Base-by-base conservation (phyloP, 257 asterid species). In the Thymus mandschuricus region DNA sequence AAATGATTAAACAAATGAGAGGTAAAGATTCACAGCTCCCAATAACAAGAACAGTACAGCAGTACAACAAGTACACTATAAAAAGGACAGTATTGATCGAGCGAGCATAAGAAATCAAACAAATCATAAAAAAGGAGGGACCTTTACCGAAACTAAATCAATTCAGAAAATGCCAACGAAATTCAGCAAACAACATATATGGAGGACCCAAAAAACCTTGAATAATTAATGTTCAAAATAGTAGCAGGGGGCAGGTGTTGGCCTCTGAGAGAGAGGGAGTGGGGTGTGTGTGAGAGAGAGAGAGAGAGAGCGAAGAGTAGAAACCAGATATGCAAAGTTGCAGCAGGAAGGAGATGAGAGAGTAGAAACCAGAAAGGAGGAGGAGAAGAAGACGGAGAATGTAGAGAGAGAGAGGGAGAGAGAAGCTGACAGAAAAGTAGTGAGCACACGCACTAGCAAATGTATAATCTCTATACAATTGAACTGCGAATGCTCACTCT, bases 401-500 rank as follows among this genome's bases (percentile, higher is more conserved):
- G 6, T 15, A 56, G 5, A 34, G 33, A 30, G 21, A 21, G 21
- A 21, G 21, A 21, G 45, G n/a, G 46, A 60, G 66, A 58, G 50
- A 70, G 78, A 75, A 74, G 72, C 67, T 77, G 88, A 84, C 86
- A 79, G 86, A 77, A 78, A 60, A 74, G 76, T 46, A 79, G 86
- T 81, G 85, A 84, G 89, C 89, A 81, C 81, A 79, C 78, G 80
- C 83, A 75, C 33, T 50, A 30, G 60, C 78, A 81, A 64, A 72
- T 48, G 81, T 21, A 72, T 69, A 77, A 27, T 11, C 40, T 58
- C 48, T 75, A 84, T 75, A 77, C 86, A 84, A 79, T 64, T 69
- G 86, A 71, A 21, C 78, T 51, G 85, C 82, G 72, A 69, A 62
- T 79, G 89, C 89, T 75, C 89, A 79, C 89, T 84, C 86, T 84